Conservation (phyloP, 2,329 filamentous ascomycete genomes). For the Pestalotiopsis sp. region DNA sequence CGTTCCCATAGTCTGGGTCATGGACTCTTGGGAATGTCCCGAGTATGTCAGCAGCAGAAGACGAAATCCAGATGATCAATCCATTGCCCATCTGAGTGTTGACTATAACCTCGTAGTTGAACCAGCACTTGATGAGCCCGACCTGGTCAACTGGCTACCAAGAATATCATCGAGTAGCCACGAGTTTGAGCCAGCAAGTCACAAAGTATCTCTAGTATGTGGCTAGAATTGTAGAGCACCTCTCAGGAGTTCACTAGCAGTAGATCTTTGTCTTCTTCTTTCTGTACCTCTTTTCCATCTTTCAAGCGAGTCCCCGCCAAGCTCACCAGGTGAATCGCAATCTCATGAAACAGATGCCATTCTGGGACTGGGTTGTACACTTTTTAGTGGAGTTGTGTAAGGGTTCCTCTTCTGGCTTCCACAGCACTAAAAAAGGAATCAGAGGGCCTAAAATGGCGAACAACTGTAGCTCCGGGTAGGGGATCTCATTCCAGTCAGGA, state of each 20-base stretch:
- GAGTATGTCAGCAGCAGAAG: not conserved
- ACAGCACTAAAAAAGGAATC: not conserved
- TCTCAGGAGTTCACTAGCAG: not conserved
- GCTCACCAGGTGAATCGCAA: not conserved
- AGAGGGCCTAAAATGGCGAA: not conserved
- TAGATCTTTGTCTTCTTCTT: not conserved
- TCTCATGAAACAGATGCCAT: not conserved
- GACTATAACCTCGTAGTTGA: too few relatives aligned
- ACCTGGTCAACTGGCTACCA: too few relatives aligned
- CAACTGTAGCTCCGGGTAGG: not conserved
- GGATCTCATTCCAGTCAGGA: not conserved
- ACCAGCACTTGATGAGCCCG: too few relatives aligned
- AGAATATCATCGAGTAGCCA: too few relatives aligned
- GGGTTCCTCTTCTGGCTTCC: not conserved
- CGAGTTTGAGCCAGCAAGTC: too few relatives aligned
- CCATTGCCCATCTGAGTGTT: too few relatives aligned
- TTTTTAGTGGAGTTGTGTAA: not conserved
- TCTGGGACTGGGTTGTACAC: not conserved
- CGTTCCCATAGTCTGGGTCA: not conserved
- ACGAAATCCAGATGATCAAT: too few relatives aligned
- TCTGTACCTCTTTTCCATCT: too few relatives aligned
- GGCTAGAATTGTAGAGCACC: not conserved
- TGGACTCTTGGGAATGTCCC: not conserved
- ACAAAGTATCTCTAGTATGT: too few relatives aligned
- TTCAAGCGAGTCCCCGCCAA: not conserved